A percentile compares a stretch with the other conserved stretches of the same genome.
phyloP scores from a whole-genome alignment of 1,284 basidiomycete species.

The Coniferiporia weirii region DNA sequence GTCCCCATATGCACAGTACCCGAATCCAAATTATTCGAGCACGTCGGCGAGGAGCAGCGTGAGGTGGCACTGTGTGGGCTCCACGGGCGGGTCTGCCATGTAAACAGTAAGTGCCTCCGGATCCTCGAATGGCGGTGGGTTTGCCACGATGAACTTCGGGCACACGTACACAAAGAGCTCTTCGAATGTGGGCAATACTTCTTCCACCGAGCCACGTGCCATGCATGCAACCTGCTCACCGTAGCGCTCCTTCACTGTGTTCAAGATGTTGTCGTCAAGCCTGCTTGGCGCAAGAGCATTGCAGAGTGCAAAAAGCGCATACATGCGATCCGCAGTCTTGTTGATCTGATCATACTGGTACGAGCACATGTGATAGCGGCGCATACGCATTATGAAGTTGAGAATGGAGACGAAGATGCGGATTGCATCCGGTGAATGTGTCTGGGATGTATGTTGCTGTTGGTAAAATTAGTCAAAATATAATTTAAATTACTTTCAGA shows the following conservation, averaged over 20 bases:
- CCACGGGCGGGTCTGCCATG: conserved; percentile 45
- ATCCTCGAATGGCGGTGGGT: conserved; percentile 92
- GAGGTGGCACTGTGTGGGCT: conserved; percentile 84
- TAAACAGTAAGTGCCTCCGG: conserved; percentile 54
- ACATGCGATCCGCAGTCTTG: conserved; percentile 97
- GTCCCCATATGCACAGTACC: not conserved
- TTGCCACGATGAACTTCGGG: conserved; percentile 95
- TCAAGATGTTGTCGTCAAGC: conserved; percentile 92
- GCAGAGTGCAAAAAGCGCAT: conserved; percentile 91
- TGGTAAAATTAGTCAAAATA: too few relatives aligned
- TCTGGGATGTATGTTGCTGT: too few relatives aligned
- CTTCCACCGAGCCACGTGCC: conserved; percentile 65
- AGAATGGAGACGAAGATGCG: conserved; percentile 89
- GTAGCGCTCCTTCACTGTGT: conserved; percentile 89
- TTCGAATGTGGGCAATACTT: conserved; percentile 81
- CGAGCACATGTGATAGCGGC: conserved; percentile 92
- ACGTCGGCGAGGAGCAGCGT: conserved; percentile 72
- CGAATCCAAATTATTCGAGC: not conserved
- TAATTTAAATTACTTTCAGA: too few relatives aligned
- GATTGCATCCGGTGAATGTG: conserved; percentile 94
- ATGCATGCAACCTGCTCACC: conserved; percentile 89
- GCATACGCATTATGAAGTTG: conserved; percentile 89
- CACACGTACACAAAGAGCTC: conserved; percentile 94
- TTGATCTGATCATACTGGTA: conserved; percentile 98
- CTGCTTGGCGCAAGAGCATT: conserved; percentile 87